Base-by-base conservation (phyloP, 2,329 filamentous ascomycete genomes). In the Aureobasidium mangrovei region DNA sequence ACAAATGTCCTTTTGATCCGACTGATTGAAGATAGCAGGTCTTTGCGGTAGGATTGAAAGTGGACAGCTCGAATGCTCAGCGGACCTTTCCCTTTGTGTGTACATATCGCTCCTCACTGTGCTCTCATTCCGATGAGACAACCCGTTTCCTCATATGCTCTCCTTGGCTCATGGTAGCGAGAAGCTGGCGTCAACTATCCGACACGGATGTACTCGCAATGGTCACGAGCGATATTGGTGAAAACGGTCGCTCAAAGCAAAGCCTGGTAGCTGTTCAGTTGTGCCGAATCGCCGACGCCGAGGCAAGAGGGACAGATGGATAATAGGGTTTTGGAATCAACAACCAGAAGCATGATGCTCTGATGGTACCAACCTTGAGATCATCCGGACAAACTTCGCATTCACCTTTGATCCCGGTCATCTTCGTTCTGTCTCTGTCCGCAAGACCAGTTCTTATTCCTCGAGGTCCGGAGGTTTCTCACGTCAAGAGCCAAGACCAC, bases 161-260 rank as follows among this genome's bases (percentile, higher is more conserved):
- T 26, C 32, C 9, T 43, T 43, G 39, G 49, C 49, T 44, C 39
- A 4, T 44, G 24, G 40, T 43, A 44, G 40, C 40, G 49, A 44
- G 33, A 12, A 35, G 24, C 32, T 27, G 40, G 32, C 40, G 49
- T 53, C 44, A 26, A 27, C 39, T 35, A 51, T 42, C 47, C 26
- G 31, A 32, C 31, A 32, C 35, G 48, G 26, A 35, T 44, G 7
- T 44, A 39, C 49, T 53, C 40, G 38, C 49, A 33, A 44, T 43
- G 49, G 49, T 53, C 49, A 53, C 40, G 49, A 53, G 49, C 24
- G 31, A 44, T 53, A 43, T 53, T 43, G 49, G 49, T 10, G 24
- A 24, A 18, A 53, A 53, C 49, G 49, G 49, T 53, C 49, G 49
- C 40, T 53, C 49, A 38, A 38, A 51, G 49, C 8, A 53, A 33